phyloP scores from a whole-genome alignment of 331 rosid genomes.

The Saraca asoca region DNA sequence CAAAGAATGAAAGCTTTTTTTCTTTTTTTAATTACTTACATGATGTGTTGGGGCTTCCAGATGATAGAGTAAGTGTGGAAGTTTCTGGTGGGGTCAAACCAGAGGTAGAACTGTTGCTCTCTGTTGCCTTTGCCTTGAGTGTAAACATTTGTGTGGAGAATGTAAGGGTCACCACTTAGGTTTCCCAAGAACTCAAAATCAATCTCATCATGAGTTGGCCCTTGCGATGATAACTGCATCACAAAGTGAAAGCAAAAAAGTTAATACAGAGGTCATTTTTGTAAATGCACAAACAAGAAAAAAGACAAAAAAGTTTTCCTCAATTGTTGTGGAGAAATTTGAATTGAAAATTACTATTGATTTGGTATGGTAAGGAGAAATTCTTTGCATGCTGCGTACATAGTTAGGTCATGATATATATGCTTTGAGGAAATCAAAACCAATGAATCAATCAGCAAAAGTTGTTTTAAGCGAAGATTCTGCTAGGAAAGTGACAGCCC shows the following conservation, averaged over 20 bases:
- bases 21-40: slow-evolving; percentile 39
- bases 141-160: slow-evolving; percentile 77
- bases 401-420: neutral
- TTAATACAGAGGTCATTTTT: slow-evolving; percentile 9
- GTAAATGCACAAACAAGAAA: neutral
- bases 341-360: neutral
- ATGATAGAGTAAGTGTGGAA: slow-evolving; percentile 87
- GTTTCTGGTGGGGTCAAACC: slow-evolving; percentile 87
- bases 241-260: slow-evolving; percentile 15
- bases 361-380: neutral
- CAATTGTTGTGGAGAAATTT: neutral
- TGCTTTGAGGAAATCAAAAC: neutral
- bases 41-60: slow-evolving; percentile 81
- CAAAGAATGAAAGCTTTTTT: no score
- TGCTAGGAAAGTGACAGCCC: neutral
- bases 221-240: slow-evolving; percentile 80
- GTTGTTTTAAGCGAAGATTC: neutral
- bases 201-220: slow-evolving; percentile 78
- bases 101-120: slow-evolving; percentile 81
- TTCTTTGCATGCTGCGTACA: neutral
- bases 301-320: no score
- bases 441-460: neutral
- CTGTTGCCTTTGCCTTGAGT: slow-evolving; percentile 76
- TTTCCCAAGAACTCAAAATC: slow-evolving; percentile 88
- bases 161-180: slow-evolving; percentile 72